Base-by-base conservation (phyloP, 2,329 filamentous ascomycete species). In the Ophiocordyceps camponoti-saundersi region DNA sequence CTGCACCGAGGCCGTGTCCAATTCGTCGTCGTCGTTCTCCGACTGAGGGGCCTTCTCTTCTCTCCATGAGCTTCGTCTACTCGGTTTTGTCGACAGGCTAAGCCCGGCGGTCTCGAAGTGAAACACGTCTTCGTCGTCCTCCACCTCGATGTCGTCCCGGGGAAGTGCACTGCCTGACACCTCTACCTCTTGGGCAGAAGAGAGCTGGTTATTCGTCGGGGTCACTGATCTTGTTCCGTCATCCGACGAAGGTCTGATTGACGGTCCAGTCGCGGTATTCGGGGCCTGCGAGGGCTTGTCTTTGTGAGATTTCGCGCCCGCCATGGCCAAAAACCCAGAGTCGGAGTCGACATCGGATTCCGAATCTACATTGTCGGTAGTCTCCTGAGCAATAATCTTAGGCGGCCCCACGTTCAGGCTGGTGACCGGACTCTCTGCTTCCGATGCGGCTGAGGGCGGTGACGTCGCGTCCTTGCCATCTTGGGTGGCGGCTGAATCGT, bases 101-200 rank as follows among this genome's bases (percentile, higher is more conserved):
- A 61, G 53, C 2, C 61, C 60, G 15, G 57, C 60, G 12, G 54
- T 53, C 45, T 73, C 70, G 47, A 72, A 73, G 6, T 66, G 57
- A 50, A 73, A 73, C 52, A 72, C 54, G 8, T 65, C 67, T 29
- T 67, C 65, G 4, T 66, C 60, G 12, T 65, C 64, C 3, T 61
- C 55, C 20, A 47, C 45, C 13, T 58, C 56, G 15, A 50, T 45
- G 29, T 51, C 44, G 18, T 52, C 40, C 34, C 46, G 43, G 36
- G 16, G 3, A 18, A 39, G 16, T 20, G 36, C 36, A 39, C 7
- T 16, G n/a, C 36, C n/a, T 20, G n/a, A 16, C n/a, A 18, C 36
- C 36, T 39, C 36, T n/a, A 39, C 36, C 16, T 18, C 36, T 6
- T 39, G 36, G 18, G 36, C 16, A 18, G 36, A 39, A 2, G 36